Base-by-base conservation (phyloP, 2,329 filamentous ascomycete genomes). In the Aspergillus sp. region DNA sequence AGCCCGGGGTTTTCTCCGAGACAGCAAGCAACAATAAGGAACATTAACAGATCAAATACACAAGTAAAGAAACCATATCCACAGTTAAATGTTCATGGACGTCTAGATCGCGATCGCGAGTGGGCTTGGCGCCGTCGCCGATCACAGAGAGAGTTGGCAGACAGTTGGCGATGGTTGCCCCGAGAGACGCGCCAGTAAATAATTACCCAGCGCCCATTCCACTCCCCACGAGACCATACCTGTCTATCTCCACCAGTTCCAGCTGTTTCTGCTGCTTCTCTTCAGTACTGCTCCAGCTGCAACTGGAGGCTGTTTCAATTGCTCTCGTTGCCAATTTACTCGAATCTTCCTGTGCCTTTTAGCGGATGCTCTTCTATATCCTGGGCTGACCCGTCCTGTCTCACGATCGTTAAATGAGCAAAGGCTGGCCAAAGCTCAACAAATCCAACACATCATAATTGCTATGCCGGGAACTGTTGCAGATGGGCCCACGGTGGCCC, bases 401-500 rank as follows among this genome's bases (percentile, higher is more conserved):
- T 57, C 57, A 59, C 55, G 42, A 58, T 63, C 59, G 60, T 61
- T 54, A 48, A 52, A 65, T 66, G 72, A 72, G 70, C 68, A 70
- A 64, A 72, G 67, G 70, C 72, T 74, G 71, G 70, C 66, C 70
- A 65, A 70, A 62, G 66, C 68, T 75, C 71, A 58, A 67, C 49
- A 61, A 48, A 58, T 19, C 51, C 30, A 54, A 58, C 54, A 42
- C 40, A 57, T 41, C 52, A 52, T 57, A 66, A 60, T 56, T 54
- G 74, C 64, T 68, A 89, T 89, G 86, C 84, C 84, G 74, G 83
- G 82, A 65, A 81, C 82, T 61, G 80, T 82, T 66, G 78, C 82
- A 67, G 87, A 89, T 65, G 78, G 79, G 66, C 87, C 87, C 66
- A 82, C 84, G 52, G 86, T 89, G 68, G 80, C 86, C 66, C 79